A percentile compares a stretch with the other conserved stretches of the same genome.
Conservation (phyloP, 495 filamentous ascomycete species). For the Chaetomium cochliodes region DNA sequence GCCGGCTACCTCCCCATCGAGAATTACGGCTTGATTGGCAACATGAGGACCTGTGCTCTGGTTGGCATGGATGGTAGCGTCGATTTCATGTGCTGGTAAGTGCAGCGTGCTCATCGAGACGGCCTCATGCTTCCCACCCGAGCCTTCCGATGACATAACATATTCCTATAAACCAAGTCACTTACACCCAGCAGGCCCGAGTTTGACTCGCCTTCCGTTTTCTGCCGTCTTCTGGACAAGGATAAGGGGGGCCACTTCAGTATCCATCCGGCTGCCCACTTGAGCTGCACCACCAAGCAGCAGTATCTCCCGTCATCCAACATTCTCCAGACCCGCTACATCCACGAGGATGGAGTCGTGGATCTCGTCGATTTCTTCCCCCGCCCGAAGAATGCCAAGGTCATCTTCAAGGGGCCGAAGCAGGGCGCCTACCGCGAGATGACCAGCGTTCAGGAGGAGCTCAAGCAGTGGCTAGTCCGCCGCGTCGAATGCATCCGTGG, state of each 20-base stretch:
- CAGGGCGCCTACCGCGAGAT: slow-evolving; percentile 53
- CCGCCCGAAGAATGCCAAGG: slow-evolving; percentile 50
- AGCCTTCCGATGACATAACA: neutral
- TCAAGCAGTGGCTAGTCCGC: slow-evolving; percentile 62
- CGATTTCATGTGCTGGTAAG: slow-evolving; percentile 74
- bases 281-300: slow-evolving; percentile 60
- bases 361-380: slow-evolving; percentile 74
- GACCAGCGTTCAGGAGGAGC: slow-evolving; percentile 50
- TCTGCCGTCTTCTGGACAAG: slow-evolving; percentile 67
- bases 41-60: slow-evolving; percentile 74
- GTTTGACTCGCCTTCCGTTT: slow-evolving; percentile 65
- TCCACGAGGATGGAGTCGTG: slow-evolving; percentile 67
- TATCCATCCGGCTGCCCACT: slow-evolving; percentile 51
- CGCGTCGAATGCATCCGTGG: slow-evolving; percentile 69
- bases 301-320: slow-evolving; percentile 70
- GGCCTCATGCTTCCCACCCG: neutral
- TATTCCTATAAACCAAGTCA: neutral
- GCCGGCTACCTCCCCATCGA: slow-evolving; percentile 63
- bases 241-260: slow-evolving; percentile 69
- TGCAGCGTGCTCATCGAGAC: neutral
- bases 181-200: slow-evolving; percentile 52
- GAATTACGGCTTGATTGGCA: slow-evolving; percentile 73
- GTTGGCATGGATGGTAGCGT: slow-evolving; percentile 68
- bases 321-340: slow-evolving; percentile 68
- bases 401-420: slow-evolving; percentile 44